Base-by-base conservation (phyloP, 305 asterid genomes). In the Nicotiana rustica region DNA sequence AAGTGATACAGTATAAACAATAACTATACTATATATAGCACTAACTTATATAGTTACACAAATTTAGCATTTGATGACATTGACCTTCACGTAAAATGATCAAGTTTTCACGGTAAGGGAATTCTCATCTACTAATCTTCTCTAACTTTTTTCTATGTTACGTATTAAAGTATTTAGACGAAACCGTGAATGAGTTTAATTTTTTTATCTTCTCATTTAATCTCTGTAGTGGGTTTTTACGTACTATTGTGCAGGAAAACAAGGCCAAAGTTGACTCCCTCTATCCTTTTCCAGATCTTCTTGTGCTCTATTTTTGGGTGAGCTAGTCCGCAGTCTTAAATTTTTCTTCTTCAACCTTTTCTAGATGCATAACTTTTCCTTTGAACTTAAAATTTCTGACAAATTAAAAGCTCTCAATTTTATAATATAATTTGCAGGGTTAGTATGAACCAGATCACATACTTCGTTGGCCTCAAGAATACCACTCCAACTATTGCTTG, bases 401-500 rank as follows among this genome's bases (percentile, higher is more conserved):
- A 17, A 25, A 25, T 25, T 25, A 25, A 70, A 62, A 36, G 47
- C 52, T 3, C 55, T 18, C 36, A 33, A 33, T 33, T 33, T 33
- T 33, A 33, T 33, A 33, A 33, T 33, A 33, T 33, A 33, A 33
- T 62, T 44, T 86, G 90, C 97, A 96, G 99, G 81, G 96, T 89
- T 4, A 89, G 98, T 4, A 81, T 93, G 89, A 94, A 93, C 82
- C 99, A 96, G 67, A 91, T 94, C 83, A 91, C 97, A 17, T 96
- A 92, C 84, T 91, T 96, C 80, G 89, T 94, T 80, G 99, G 98
- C 61, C 85, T 96, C 44, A 96, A 94, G 88, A 84, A 93, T 82
- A 94, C 97, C 21, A 91, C 94, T 84, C 99, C 99, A 82, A 96
- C 99, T 1, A 89, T 93, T 49, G 95, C 98, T 6, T 92, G 98